These are phyloP conservation scores for Trypanosoma vivax DNA, from an alignment of 208 protist genomes.

Conservation along the genomic window DNA sequence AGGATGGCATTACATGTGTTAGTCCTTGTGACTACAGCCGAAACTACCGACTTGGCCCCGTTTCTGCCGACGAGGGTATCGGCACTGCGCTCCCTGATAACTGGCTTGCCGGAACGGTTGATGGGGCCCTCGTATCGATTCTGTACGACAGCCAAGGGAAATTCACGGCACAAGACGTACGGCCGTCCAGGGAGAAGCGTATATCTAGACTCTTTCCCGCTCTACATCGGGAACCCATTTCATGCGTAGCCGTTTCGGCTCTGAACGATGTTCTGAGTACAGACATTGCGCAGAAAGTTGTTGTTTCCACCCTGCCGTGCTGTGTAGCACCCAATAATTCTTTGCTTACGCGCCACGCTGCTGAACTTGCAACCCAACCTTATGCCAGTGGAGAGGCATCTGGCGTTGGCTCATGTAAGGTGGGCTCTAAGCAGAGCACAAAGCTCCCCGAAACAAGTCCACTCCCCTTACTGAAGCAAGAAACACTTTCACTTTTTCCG, in stretches of 20 bases:
- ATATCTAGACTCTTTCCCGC: constrained; percentile 25
- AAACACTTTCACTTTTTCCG: constrained; percentile 14
- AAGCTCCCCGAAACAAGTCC: too few relatives aligned
- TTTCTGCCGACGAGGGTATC: constrained; percentile 22
- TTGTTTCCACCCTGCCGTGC: constrained; percentile 46
- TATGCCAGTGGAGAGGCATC: background rate
- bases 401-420: too few relatives aligned
- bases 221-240: constrained; percentile 73
- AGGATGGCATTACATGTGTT: constrained; percentile 53
- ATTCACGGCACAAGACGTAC: constrained; percentile 4
- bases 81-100: constrained; percentile 41
- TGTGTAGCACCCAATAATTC: background rate
- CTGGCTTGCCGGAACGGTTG: constrained; percentile 61
- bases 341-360: background rate
- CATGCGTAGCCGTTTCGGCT: constrained; percentile 56
- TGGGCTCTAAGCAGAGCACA: too few relatives aligned
- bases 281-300: constrained; percentile 80
- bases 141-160: constrained; percentile 5
- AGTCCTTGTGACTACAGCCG: constrained; percentile 11
- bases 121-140: constrained; percentile 37
- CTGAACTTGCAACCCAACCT: background rate
- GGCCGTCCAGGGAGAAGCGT: constrained; percentile 11
- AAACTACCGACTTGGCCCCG: background rate
- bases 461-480: constrained; percentile 13
- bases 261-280: constrained; percentile 63